Evolutionary conservation across 345 rosid genomes (phyloP).

Genomic region (Chamaenerion angustifolium): DNA sequence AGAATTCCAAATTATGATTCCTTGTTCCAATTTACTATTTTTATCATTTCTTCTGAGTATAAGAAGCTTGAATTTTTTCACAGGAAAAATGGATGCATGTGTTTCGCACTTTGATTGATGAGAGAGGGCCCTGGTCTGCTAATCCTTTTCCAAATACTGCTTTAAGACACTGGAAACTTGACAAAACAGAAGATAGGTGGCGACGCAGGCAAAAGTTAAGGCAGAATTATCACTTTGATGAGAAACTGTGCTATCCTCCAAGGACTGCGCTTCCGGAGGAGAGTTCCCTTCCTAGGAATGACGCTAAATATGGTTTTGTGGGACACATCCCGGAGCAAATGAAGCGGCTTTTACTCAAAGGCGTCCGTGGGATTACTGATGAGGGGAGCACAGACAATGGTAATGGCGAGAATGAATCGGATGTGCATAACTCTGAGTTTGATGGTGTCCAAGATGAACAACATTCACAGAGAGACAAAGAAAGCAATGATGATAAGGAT

Average conservation of each 20-base stretch:
- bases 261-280: constrained; percentile 34
- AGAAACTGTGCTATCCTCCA: constrained; percentile 59
- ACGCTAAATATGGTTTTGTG: constrained; percentile 47
- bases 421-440: constrained; percentile 23
- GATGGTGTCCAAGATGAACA: constrained; percentile 40
- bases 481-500: constrained; percentile 47
- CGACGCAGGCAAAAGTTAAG: constrained; percentile 88
- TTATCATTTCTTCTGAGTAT: background rate
- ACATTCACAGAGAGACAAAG: constrained; percentile 31
- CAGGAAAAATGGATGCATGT: constrained; percentile 94
- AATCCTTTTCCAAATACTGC: constrained; percentile 74
- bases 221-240: constrained; percentile 84
- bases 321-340: constrained; percentile 95
- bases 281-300: constrained; percentile 25
- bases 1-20: no score
- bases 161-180: constrained; percentile 78
- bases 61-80: constrained; percentile 1
- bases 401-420: constrained; percentile 44
- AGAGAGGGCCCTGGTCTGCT: constrained; percentile 98
- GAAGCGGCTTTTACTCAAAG: constrained; percentile 82
- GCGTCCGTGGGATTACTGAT: constrained; percentile 68
- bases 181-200: constrained; percentile 95
- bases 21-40: no score
- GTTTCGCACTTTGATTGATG: constrained; percentile 88
- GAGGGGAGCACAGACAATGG: constrained; percentile 55